Conservation (phyloP, 345 rosid species). For the Linum trigynum region DNA sequence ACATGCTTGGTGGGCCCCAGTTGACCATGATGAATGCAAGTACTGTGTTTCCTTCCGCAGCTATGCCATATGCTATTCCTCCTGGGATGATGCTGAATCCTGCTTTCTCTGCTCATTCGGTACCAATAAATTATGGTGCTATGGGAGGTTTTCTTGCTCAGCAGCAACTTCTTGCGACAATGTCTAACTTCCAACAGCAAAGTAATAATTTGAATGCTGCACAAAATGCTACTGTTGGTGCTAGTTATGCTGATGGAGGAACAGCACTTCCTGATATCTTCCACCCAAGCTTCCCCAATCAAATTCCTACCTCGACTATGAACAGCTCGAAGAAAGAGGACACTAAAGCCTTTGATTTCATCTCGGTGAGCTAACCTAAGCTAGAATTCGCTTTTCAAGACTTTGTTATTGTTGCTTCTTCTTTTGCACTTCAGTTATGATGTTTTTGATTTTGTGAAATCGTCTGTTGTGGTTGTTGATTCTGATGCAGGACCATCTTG, state of each 20-base stretch:
- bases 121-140: conserved; percentile 51
- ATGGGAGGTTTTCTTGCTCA: conserved; percentile 65
- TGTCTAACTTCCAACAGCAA: conserved; percentile 66
- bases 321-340: conserved; percentile 70
- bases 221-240: conserved; percentile 34
- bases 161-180: conserved; percentile 70
- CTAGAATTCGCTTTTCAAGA: not conserved
- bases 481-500: not conserved
- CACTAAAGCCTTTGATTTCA: conserved; percentile 86
- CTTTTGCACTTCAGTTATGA: conserved; percentile 10
- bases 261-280: conserved; percentile 76
- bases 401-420: not conserved
- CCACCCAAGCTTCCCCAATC: conserved; percentile 56
- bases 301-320: conserved; percentile 45
- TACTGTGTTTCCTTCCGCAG: conserved; percentile 41
- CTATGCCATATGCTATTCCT: conserved; percentile 46
- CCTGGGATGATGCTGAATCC: conserved; percentile 62
- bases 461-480: not conserved
- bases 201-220: conserved; percentile 36
- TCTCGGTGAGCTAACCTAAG: conserved; percentile 55
- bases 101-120: conserved; percentile 50
- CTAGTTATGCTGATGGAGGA: conserved; percentile 30
- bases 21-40: conserved; percentile 33
- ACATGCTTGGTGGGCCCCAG: conserved; percentile 40
- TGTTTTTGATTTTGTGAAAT: not conserved